Base-by-base conservation (phyloP, 257 asterid genomes). In the Verbena officinalis region DNA sequence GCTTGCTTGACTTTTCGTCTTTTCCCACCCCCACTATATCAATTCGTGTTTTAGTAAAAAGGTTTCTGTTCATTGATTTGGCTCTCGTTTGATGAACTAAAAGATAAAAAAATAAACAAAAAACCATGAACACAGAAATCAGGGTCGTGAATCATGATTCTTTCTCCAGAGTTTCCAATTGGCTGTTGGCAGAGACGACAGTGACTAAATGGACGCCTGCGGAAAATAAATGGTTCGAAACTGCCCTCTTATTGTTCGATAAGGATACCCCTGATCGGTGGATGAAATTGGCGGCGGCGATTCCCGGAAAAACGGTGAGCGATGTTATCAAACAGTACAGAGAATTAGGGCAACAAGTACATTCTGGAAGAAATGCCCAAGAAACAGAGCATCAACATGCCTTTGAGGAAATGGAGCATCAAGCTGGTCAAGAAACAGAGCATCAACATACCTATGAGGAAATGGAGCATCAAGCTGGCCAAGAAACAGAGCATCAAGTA, bases 231-330 rank as follows among this genome's bases (percentile, higher is more conserved):
- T 64, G 68, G 33, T 90, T 90, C 45, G 97, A 90, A 62, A 79
- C 76, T 57, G 97, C 97, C 3, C 84, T 90, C 1, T 93, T 95
- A 7, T 65, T 87, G 39, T 87, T 80, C 48, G 97, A 90, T 23
- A 78, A 76, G 60, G 96, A 90, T 11, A 87, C 97, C 4, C 97
- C 97, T 0, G 96, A 90, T 45, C 78, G 97, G 52, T 90, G 97
- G 97, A 65, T 65, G 67, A 87, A 87, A 70, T 95, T 90, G 49
- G 96, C 97, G 0, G 73, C 92, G 1, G 72, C 84, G 88, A 80
- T 90, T 52, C 97, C 97, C 0, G 97, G 95, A 0, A 90, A 90
- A 66, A 82, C 92, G 0, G 87, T 82, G 21, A 55, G 24, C 4
- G 97, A 90, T 58, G 96, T 90, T 54, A 80, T 87, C 55, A 85